Base-by-base conservation (phyloP, 768 basidiomycete genomes). In the Tephrocybe sp. region DNA sequence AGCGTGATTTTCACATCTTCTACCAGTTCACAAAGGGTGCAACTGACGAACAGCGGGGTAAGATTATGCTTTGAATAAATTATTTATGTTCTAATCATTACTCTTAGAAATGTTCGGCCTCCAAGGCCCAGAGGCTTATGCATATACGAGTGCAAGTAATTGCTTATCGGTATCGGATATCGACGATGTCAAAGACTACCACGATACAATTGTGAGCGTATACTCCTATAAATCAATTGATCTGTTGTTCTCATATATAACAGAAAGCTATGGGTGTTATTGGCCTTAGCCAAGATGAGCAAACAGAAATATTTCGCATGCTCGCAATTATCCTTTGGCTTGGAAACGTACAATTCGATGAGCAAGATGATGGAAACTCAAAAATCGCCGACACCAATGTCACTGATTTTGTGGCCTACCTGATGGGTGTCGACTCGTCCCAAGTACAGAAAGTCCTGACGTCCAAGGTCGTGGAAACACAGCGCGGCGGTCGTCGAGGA, bases 11-110 rank as follows among this genome's bases (percentile, higher is more conserved):
- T 69, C 97, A 99, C 63, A 95, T 99, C 53, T 98, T 99, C 76
- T 99, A 98, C 68, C 97, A 99, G 64, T 97, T 98, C 68, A 98
- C 97, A 22, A 99, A 98, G 65, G 93, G 86, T 5, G 96, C 97
- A 4, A 84, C 89, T 6, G 77, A 86, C 39, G 90, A 87, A 38
- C 92, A 98, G 67, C 83, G 92, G 67, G 93, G 94, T 91, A 60
- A 49, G 79, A 64, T 16, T 4, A 22, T 18, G 21, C 42, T n/a
- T 8, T 25, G 24, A 27, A 44, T 5, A 35, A 21, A 6, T 44
- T 2, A 11, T 16, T 41, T 40, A 37, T 9, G 19, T 22, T 52
- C 51, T 66, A 30, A 56, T 36, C 36, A 24, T 59, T 22, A 16
- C 47, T 44, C 57, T 2, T 67, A 96, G 97, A 98, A 74, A 82